Conservation (phyloP, 305 asterid species). For the Coffea humblotiana region DNA sequence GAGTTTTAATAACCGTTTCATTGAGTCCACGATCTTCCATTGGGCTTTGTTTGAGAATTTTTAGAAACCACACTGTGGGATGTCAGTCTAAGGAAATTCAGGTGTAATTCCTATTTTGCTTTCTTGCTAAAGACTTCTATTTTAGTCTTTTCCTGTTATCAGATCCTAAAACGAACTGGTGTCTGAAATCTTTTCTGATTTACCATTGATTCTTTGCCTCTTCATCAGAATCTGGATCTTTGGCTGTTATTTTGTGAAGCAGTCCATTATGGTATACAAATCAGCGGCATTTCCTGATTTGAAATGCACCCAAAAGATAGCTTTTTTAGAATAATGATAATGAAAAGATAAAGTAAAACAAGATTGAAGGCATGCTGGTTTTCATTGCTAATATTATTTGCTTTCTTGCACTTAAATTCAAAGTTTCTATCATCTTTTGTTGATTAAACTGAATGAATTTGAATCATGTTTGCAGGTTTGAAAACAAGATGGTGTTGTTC, state of each 20-base stretch:
- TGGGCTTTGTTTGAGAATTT: background rate
- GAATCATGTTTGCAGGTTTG: constrained; percentile 58
- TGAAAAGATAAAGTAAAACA: background rate
- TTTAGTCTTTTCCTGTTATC: background rate
- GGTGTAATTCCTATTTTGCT: background rate
- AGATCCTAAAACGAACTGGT: background rate
- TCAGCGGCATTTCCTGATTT: background rate
- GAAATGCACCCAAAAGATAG: background rate
- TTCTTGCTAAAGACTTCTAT: background rate
- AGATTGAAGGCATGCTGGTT: background rate
- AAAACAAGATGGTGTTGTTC: constrained; percentile 97
- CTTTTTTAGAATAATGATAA: background rate
- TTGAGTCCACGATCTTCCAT: background rate
- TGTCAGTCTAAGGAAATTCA: background rate
- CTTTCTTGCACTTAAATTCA: background rate
- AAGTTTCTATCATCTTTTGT: background rate
- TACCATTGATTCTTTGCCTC: background rate
- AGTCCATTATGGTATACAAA: background rate
- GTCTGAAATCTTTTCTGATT: background rate
- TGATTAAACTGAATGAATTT: background rate
- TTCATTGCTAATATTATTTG: background rate
- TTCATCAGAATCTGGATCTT: too few relatives aligned
- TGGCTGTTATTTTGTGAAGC: background rate
- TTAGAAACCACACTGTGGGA: background rate
- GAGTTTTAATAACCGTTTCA: background rate